phyloP scores from a whole-genome alignment of 23 red algal genomes.

The Gracilaria gracilis region DNA sequence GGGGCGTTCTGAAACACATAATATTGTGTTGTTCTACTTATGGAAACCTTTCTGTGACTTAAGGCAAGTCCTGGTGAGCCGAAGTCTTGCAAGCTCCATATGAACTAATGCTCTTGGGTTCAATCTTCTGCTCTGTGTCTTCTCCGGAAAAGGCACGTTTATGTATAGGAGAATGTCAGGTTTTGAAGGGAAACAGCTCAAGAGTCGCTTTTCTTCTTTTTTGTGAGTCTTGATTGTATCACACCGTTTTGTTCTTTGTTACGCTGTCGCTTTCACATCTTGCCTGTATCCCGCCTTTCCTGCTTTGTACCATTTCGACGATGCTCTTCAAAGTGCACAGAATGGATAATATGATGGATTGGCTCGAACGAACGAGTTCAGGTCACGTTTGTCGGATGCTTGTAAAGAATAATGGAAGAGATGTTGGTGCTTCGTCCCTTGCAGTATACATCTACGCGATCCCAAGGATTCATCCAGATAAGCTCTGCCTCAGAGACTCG shows the following conservation, averaged over 20 bases:
- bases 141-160: background rate
- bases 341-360: background rate
- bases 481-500: background rate
- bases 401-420: background rate
- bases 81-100: background rate
- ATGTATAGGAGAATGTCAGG: background rate
- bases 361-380: background rate
- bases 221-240: background rate
- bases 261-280: background rate
- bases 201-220: background rate
- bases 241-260: background rate
- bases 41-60: background rate
- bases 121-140: background rate
- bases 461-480: background rate
- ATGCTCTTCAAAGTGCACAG: background rate
- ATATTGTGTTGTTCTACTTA: background rate
- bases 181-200: background rate
- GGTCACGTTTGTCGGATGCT: background rate
- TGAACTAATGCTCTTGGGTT: background rate
- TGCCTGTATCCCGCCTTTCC: background rate
- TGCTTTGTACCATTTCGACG: background rate
- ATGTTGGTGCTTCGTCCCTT: background rate
- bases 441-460: background rate
- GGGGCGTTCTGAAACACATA: background rate
- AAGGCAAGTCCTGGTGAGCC: background rate